Evolutionary conservation across 352 stramenopile genomes (phyloP), one percentile per base, ranked within the genome.

Genomic region (Globisporangium perplexum): DNA sequence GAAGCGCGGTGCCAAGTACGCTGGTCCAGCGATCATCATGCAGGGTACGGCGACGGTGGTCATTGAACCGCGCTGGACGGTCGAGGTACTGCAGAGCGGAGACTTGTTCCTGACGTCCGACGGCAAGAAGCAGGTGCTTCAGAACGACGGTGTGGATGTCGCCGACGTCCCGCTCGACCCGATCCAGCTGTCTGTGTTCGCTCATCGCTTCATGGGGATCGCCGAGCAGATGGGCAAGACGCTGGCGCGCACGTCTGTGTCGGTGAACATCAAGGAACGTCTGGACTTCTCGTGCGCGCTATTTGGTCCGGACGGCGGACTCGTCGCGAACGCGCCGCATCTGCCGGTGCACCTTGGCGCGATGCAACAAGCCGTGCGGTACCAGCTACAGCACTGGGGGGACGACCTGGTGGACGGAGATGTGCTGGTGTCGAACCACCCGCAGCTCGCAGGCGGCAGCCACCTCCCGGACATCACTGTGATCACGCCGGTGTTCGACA

Each of bases 211-310:
- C 75, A 99, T 99, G 97, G 94, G 96, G 18, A 99, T 99, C 69
- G 97, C 97, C 7, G 97, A 99, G 75, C 96, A 99, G 77, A 99
- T 99, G 96, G 97, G 97, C 15, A 83, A 95, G 50, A 99, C 96
- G 12, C 69, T 99, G 28, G 93, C 97, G 53, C 79, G 95, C 17
- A 98, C 95, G 3, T 97, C 88, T 0, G 92, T 98, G 53, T 98
- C 92, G 26, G 97, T 99, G 48, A 99, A 99, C 65, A 99, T 99
- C 68, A 99, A 99, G 69, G 97, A 99, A 68, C 82, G 97, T 15
- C 77, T 99, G 11, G 97, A 99, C 62, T 99, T 99, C 66, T 98
- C 91, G 2, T 99, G 97, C 55, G 97, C 97, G 22, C 74, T 99
- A 17, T 99, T 99, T 71, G 97, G 95, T 24, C 88, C 90, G 8